A percentile compares a stretch with the other conserved stretches of the same genome.
phyloP scores from a whole-genome alignment of 176 grass and related monocot genomes.

The Aechmea fasciata region DNA sequence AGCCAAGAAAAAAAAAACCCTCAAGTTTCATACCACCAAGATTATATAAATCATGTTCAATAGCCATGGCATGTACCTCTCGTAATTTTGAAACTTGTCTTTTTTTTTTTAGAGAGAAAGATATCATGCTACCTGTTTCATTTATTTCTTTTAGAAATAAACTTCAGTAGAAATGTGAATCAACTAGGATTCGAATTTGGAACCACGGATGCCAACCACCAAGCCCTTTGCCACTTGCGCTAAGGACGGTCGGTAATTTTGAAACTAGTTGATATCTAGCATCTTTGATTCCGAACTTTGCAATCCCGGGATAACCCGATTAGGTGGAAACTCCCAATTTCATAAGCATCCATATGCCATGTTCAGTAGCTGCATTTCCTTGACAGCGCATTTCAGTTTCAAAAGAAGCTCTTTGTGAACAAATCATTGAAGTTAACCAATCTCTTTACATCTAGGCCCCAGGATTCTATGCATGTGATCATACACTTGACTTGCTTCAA shows the following conservation, averaged over 20 bases:
- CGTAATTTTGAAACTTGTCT: not conserved
- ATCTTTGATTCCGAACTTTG: not conserved
- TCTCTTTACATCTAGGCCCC: conserved; percentile 2
- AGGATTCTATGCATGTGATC: conserved; percentile 24
- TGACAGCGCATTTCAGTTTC: not conserved
- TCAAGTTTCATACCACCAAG: no score
- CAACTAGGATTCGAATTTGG: no score
- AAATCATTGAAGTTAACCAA: conserved; percentile 15
- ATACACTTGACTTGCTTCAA: conserved; percentile 30
- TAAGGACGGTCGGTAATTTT: not conserved
- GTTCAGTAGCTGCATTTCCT: not conserved
- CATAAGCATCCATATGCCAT: not conserved
- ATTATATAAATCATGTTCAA: no score
- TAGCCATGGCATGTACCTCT: not conserved
- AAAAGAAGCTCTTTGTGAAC: not conserved
- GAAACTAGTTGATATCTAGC: not conserved
- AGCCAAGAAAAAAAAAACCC: no score
- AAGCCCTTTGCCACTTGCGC: no score
- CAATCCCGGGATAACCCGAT: not conserved
- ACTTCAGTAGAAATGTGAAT: no score
- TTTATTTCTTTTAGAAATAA: no score
- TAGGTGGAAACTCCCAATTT: not conserved
- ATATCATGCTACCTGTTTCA: no score
- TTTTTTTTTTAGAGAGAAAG: no score
- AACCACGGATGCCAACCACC: no score